A percentile compares a stretch with the other conserved stretches of the same genome.
Conservation (phyloP, 164 flowering plant genomes). For the Stephania japonica region DNA sequence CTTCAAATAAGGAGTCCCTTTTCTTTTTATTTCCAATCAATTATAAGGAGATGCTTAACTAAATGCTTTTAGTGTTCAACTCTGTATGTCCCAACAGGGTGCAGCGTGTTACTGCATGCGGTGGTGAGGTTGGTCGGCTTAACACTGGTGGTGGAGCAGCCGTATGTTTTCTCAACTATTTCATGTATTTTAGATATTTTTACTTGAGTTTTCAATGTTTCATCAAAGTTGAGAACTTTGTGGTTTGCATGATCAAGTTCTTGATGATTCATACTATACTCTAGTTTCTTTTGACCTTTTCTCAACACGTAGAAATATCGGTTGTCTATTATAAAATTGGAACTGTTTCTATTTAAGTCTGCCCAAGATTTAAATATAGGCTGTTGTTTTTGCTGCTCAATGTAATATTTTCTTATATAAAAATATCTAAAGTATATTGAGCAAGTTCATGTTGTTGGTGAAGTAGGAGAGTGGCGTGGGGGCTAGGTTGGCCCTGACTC, state of each 20-base stretch:
- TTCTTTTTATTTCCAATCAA: no score
- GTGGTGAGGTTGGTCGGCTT: constrained; percentile 97
- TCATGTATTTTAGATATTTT: background rate
- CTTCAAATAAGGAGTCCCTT: background rate
- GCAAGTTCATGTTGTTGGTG: background rate
- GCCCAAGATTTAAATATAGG: background rate
- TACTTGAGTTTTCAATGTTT: background rate
- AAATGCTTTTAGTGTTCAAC: background rate
- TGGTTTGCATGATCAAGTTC: background rate
- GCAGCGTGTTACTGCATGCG: constrained; percentile 82
- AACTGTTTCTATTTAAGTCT: background rate
- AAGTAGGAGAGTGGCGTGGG: background rate
- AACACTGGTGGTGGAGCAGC: constrained; percentile 90
- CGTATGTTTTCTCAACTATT: constrained; percentile 36
- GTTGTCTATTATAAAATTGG: background rate
- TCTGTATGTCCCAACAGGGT: constrained; percentile 43
- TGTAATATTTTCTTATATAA: no score
- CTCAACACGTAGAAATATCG: background rate
- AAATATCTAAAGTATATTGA: no score
- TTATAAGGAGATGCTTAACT: background rate
- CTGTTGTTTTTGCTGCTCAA: background rate
- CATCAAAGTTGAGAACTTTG: background rate
- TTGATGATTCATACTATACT: background rate
- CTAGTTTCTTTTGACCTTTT: background rate
- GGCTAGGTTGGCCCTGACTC: background rate